These are phyloP conservation scores for Saccharomyces jurei DNA, from an alignment of 805 yeast species.

Conservation along the genomic window DNA sequence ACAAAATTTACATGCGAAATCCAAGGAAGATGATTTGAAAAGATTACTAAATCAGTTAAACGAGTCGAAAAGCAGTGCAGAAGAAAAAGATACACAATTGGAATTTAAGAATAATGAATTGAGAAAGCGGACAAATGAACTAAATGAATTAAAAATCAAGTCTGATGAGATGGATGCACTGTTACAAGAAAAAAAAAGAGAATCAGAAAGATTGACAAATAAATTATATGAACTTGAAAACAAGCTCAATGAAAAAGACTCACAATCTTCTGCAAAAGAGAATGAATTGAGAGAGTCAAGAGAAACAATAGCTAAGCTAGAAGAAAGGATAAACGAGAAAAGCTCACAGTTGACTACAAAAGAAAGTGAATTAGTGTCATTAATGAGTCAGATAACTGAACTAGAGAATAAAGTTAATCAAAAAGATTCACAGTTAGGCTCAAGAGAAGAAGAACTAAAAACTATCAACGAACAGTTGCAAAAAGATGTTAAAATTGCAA, in stretches of 20 bases:
- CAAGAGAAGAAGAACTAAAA: slow-evolving; percentile 2
- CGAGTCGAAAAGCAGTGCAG: background rate
- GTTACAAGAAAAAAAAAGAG: slow-evolving; percentile 1
- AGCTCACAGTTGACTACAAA: slow-evolving; percentile 9
- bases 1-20: background rate
- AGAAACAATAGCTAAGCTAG: background rate
- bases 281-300: slow-evolving; percentile 4
- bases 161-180: background rate
- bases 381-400: background rate
- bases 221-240: background rate
- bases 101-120: background rate
- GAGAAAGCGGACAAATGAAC: background rate
- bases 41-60: background rate
- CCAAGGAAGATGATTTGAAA: background rate
- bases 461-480: background rate
- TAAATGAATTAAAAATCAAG: background rate
- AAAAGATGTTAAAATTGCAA: background rate
- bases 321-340: slow-evolving; percentile 2
- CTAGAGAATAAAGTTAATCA: slow-evolving; percentile 4
- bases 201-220: background rate
- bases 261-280: background rate
- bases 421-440: slow-evolving; percentile 9
- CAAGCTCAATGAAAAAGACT: background rate
- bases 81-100: background rate
- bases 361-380: background rate